Base-by-base conservation (phyloP, 208 protist species). In the Trypanosoma lewisi region DNA sequence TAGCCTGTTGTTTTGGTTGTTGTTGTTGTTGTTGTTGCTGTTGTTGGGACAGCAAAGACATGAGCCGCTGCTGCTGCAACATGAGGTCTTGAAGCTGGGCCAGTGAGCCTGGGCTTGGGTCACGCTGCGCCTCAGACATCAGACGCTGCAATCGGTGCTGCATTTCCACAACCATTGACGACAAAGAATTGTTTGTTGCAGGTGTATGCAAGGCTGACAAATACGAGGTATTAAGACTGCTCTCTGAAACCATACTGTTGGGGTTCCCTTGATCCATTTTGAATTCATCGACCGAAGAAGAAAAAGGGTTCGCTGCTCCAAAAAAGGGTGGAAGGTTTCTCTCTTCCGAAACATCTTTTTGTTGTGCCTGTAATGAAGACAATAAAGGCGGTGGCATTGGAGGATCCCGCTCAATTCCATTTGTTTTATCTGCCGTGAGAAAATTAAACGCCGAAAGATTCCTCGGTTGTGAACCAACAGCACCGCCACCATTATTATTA, bases 71-170 rank as follows among this genome's bases (percentile, higher is more conserved):
- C 17, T 58, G 61, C 47, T 67, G 48, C 19, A 4, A 17, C 34
- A 68, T 5, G 23, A 74, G 51, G 6, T 48, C 6, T 53, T 76
- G 62, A 60, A 72, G 54, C 39, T 73, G 70, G n/a, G 39, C 23
- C 11, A 70, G 28, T 23, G 48, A 17, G 41, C 21, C 52, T 1
- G 54, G 47, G 23, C 21, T 56, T 7, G 30, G 17, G 11, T 41
- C 59, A 11, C 31, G 17, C 48, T 67, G 62, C 16, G 42, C 11
- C 19, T 23, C 41, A 19, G n/a, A 37, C 61, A 63, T 60, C 12
- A 60, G 23, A 33, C 33, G 6, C 27, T 73, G 36, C 16, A 73
- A 27, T 44, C 75, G 72, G 49, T 63, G 54, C 25, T 69, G 72
- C 65, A 63, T 70, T 36, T 60, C 54, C 54, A 66, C n/a, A 34